Conservation (phyloP, 306 rosid species). For the Adenanthera pavonina region DNA sequence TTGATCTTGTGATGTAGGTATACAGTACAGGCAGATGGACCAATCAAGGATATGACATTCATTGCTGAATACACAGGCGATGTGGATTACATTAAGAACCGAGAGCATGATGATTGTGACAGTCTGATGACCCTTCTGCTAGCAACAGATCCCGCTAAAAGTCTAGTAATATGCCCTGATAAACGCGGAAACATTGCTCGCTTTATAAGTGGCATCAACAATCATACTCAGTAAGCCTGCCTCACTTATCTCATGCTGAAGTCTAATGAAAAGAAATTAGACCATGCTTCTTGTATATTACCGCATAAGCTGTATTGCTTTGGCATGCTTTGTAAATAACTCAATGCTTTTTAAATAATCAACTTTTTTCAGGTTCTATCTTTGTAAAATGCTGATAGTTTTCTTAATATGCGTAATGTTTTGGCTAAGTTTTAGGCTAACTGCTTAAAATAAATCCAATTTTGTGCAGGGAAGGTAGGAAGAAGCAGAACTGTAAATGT, state of each 20-base stretch:
- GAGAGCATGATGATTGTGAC: slow-evolving; percentile 79
- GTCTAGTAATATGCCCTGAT: slow-evolving; percentile 85
- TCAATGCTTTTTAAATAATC: neutral
- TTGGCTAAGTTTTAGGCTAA: slow-evolving; percentile 32
- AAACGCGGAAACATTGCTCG: slow-evolving; percentile 85
- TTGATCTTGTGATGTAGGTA: slow-evolving; percentile 46
- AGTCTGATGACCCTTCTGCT: slow-evolving; percentile 81
- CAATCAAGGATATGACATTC: slow-evolving; percentile 78
- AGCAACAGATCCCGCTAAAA: slow-evolving; percentile 47
- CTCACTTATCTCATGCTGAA: slow-evolving; percentile 36
- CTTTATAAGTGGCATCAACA: slow-evolving; percentile 87
- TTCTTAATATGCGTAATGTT: slow-evolving; percentile 18
- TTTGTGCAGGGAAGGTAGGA: slow-evolving; percentile 83
- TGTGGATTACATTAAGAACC: slow-evolving; percentile 73
- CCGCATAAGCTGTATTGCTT: slow-evolving; percentile 29
- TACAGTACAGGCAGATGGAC: slow-evolving; percentile 75
- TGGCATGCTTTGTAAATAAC: slow-evolving; percentile 32
- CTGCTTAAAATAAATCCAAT: slow-evolving; percentile 45
- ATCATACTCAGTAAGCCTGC: slow-evolving; percentile 68
- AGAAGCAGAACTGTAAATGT: slow-evolving; percentile 90
- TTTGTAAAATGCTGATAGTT: slow-evolving; percentile 13
- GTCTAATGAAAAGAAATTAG: slow-evolving; percentile 24
- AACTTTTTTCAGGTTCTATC: slow-evolving; percentile 4
- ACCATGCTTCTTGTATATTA: slow-evolving; percentile 23
- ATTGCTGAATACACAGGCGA: slow-evolving; percentile 84